Base-by-base conservation (phyloP, 225 moss, liverwort and hornwort genomes). In the Ulota crispa region DNA sequence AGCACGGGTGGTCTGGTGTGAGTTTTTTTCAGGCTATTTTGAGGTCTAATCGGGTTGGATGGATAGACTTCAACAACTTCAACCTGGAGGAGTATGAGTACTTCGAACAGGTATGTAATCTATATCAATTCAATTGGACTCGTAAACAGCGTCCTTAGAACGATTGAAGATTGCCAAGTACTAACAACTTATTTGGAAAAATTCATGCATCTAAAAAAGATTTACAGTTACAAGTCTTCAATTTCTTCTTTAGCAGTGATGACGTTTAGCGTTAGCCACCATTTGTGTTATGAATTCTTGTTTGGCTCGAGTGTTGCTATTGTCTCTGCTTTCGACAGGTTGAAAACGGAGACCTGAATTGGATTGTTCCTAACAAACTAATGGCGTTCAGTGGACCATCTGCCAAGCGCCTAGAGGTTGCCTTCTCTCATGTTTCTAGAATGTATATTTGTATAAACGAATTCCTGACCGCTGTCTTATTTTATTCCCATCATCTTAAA, bases 311-410 rank as follows among this genome's bases (percentile, higher is more conserved):
- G 68, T 11, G 43, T 54, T 81, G 50, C 8, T 28, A 72, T 34
- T 68, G n/a, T 78, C 69, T 50, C 13, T 71, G 37, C 21, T 43
- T 67, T 28, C 3, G 14, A 65, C 85, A 99, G 98, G 98, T 99
- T 53, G 96, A 96, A 81, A 99, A 96, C 72, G 96, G 98, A 83
- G 98, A 99, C 81, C 87, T 99, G 53, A 99, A 96, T 87, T 99
- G 98, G 98, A 93, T 99, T 63, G 96, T 99, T 69, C 98, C 98
- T 28, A 93, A 92, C 85, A 99, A 99, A 81, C 93, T 99, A 27
- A 75, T 99, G 84, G 98, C 98, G 53, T 96, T 99, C 77, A 99
- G 98, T 86, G 98, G 98, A 82, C 98, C 98, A 81, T 93, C 98
- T 37, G 85, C 94, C 28, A 95, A 94, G 83, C 95, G 94, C 76